Evolutionary conservation across 2,329 filamentous ascomycete species (phyloP), one percentile per base, ranked within the genome.

Genomic region (Trichoderma endophyticum): DNA sequence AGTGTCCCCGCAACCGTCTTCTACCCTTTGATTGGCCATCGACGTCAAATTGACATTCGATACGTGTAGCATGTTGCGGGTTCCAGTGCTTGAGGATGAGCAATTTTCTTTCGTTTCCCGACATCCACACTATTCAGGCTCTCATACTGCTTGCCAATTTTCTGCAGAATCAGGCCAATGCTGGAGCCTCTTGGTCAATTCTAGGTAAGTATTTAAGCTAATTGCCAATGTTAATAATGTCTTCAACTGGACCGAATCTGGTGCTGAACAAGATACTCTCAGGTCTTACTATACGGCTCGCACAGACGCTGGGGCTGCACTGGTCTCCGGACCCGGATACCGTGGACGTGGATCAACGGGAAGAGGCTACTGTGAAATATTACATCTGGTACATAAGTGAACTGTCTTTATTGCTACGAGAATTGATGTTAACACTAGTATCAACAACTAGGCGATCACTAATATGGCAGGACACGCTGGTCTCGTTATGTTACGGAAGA

Each of bases 381-480:
- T 60, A 68, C 15, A 60, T 68, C 18, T 68, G 54, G 65, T 68
- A 59, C 3, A 21, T 36, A 21, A 11, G 9, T 18, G 6, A 36
- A 36, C n/a, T 12, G 7, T 26, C 6, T 11, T 15, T 51, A 21
- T 9, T 11, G 18, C 3, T 11, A 14, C 15, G 26, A 8, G 21
- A n/a, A 18, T 11, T 2, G n/a, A 4, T 24, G 14, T 18, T 67
- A 14, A 67, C 39, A 5, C 7, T 6, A 6, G 11, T 8, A 26
- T 5, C 5, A 30, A 11, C 39, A 9, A 21, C 9, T 43, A 67
- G 64, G 64, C 64, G 64, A 59, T 36, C 48, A 14, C n/a, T 67
- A 12, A 67, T 67, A 67, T 67, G 64, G 64, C 64, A 67, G 36
- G 51, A 67, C n/a, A 67, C 64, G 1, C 9, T 67, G 18, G 32